These are phyloP conservation scores for Capronia coronata DNA, from an alignment of 2,329 filamentous ascomycete genomes.

Conservation along the genomic window DNA sequence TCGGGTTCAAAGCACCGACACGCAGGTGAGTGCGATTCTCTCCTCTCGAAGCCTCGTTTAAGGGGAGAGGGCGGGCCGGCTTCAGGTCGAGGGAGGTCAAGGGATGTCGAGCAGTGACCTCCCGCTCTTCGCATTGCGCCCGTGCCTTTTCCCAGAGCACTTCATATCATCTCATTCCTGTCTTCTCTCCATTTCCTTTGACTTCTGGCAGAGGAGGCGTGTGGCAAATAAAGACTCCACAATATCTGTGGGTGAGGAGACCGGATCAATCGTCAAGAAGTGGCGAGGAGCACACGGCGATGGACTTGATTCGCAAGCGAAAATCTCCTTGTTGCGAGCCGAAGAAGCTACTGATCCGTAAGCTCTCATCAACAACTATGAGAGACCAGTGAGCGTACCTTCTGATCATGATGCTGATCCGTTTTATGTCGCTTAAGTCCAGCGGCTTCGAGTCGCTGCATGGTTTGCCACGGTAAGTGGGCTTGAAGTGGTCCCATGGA, in stretches of 20 bases:
- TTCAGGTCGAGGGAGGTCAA: too few relatives aligned
- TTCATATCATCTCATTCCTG: too few relatives aligned
- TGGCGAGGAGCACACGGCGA: conserved; percentile 6
- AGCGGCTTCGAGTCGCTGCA: conserved; percentile 55
- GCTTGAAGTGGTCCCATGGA: conserved; percentile 58
- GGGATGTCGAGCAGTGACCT: too few relatives aligned
- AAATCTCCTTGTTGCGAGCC: conserved; percentile 66
- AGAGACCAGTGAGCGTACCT: conserved; percentile 48
- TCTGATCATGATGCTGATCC: conserved; percentile 71
- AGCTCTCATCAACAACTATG: conserved; percentile 18
- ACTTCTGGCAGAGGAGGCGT: too few relatives aligned
- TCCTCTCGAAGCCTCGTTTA: too few relatives aligned
- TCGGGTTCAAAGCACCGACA: not conserved
- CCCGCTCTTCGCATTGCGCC: too few relatives aligned
- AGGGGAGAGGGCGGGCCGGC: too few relatives aligned
- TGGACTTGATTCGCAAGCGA: conserved; percentile 15
- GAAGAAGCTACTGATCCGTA: conserved; percentile 56
- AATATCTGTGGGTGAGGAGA: not conserved
- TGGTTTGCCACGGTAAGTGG: conserved; percentile 64
- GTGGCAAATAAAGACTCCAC: too few relatives aligned
- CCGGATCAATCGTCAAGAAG: not conserved
- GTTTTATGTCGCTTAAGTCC: conserved; percentile 54
- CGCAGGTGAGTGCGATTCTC: too few relatives aligned
- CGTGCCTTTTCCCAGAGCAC: not conserved
- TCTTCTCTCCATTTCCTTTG: too few relatives aligned